A percentile compares a stretch with the other conserved stretches of the same genome.
These are phyloP conservation scores for Diplocarpon mali DNA, from an alignment of 2,329 filamentous ascomycete genomes.

Conservation along the genomic window DNA sequence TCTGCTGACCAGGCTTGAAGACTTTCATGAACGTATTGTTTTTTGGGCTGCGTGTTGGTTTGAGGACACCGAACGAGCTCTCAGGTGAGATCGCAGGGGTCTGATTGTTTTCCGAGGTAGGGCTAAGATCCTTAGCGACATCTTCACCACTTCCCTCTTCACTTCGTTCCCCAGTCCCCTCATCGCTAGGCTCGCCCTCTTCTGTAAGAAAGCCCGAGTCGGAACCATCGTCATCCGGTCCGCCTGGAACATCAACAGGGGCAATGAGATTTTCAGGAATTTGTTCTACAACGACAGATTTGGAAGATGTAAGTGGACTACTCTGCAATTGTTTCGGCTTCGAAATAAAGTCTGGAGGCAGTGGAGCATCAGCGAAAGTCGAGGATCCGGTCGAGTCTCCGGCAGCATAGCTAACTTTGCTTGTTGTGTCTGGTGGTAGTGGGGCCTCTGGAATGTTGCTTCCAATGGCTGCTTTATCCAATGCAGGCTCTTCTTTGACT, in stretches of 20 bases:
- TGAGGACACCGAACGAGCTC: constrained; percentile 44
- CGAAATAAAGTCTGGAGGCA: constrained; percentile 30
- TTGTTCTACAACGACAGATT: constrained; percentile 3
- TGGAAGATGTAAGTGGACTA: constrained; percentile 1
- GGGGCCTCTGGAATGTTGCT: constrained; percentile 29
- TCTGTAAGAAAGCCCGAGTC: constrained; percentile 23
- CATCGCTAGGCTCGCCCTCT: constrained; percentile 33
- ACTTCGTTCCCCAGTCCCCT: neutral
- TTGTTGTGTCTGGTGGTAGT: constrained; percentile 34
- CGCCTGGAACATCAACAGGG: constrained; percentile 23
- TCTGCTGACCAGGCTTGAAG: constrained; percentile 35
- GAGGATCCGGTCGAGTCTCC: constrained; percentile 34
- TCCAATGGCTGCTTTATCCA: constrained; percentile 12
- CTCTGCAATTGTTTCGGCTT: constrained; percentile 12
- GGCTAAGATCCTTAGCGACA: constrained; percentile 52
- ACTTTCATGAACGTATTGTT: constrained; percentile 33
- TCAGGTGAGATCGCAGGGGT: constrained; percentile 44
- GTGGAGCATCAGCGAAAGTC: constrained; percentile 30
- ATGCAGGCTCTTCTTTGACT: constrained; percentile 21
- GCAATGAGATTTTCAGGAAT: constrained; percentile 18
- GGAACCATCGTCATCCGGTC: constrained; percentile 25
- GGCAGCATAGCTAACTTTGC: constrained; percentile 25
- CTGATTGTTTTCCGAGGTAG: constrained; percentile 34
- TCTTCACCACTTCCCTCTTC: constrained; percentile 51
- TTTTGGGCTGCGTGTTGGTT: constrained; percentile 31